These are phyloP conservation scores for thale cress (Arabidopsis thaliana) DNA, from an alignment of 345 rosid species.

Conservation along the genomic window TAIR10.1 NC_003074.8:21927001-21927500, in stretches of 20 bases:
- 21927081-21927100: not conserved
- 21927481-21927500: not conserved
- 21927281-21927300: not conserved
- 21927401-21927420: slow-evolving; percentile 2
- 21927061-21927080: slow-evolving; percentile 47
- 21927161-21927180: slow-evolving; percentile 83
- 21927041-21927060: slow-evolving; percentile 57
- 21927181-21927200: slow-evolving; percentile 80
- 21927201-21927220: slow-evolving; percentile 80
- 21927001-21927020: no score
- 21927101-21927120: slow-evolving; percentile 7
- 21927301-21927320: slow-evolving; percentile 75
- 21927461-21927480: not conserved
- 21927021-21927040: no score
- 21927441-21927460: not conserved
- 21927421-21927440: not conserved
- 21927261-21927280: no score
- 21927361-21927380: slow-evolving; percentile 68
- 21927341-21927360: slow-evolving; percentile 74
- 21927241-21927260: not conserved
- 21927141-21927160: slow-evolving; percentile 85
- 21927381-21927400: slow-evolving; percentile 25
- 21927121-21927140: slow-evolving; percentile 57
- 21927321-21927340: slow-evolving; percentile 78
- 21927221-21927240: slow-evolving; percentile 56